phyloP scores from a whole-genome alignment of 176 grass and related monocot genomes.

The Juncus inflexus region DNA sequence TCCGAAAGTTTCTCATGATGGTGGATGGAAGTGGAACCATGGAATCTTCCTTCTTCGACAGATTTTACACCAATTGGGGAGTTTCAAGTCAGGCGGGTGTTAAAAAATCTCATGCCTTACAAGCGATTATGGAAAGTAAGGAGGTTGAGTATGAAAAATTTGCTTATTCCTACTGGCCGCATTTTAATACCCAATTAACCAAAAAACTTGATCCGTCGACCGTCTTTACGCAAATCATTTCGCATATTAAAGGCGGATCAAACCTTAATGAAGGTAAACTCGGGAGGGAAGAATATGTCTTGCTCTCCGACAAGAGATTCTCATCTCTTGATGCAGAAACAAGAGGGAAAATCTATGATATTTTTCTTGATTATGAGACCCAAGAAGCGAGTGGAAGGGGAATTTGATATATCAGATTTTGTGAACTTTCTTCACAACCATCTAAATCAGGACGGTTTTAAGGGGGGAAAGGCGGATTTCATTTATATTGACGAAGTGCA shows the following conservation, averaged over 20 bases:
- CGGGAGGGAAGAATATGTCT: constrained; percentile 48
- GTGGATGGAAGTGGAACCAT: constrained; percentile 75
- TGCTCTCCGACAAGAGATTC: constrained; percentile 54
- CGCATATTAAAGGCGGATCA: constrained; percentile 61
- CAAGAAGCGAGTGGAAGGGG: constrained; percentile 41
- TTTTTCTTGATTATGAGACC: constrained; percentile 72
- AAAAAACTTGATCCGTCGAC: constrained; percentile 69
- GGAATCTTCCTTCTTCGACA: constrained; percentile 56
- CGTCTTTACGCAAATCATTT: constrained; percentile 76
- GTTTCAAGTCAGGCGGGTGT: constrained; percentile 30
- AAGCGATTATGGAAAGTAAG: constrained; percentile 47
- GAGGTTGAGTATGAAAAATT: constrained; percentile 82
- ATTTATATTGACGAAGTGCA: constrained; percentile 93
- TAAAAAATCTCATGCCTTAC: constrained; percentile 42
- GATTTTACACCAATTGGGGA: constrained; percentile 34
- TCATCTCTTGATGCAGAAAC: constrained; percentile 42
- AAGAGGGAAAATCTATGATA: constrained; percentile 56
- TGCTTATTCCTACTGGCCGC: constrained; percentile 59
- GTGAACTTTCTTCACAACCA: constrained; percentile 44
- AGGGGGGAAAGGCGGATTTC: constrained; percentile 42
- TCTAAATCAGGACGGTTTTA: constrained; percentile 41
- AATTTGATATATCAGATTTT: constrained; percentile 84
- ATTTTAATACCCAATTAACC: constrained; percentile 52
- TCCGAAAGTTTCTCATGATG: constrained; percentile 75
- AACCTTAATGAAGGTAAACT: constrained; percentile 19